Conservation (phyloP, 106 monocot species). For the Apostasia ramifera region DNA sequence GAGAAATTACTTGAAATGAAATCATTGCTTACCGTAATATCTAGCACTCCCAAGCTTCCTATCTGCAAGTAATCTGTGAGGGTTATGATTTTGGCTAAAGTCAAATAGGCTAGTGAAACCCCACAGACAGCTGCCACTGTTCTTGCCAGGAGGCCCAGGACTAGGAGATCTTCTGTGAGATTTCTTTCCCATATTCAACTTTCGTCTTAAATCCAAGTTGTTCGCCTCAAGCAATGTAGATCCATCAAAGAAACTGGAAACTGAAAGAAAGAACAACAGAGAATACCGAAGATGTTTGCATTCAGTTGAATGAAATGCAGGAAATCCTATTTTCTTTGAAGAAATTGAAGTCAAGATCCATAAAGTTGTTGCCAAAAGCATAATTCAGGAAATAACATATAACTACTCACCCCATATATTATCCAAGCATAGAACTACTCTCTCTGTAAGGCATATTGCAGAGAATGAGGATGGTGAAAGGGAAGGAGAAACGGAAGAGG, state of each 20-base stretch:
- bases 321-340: background rate
- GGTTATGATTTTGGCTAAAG: constrained; percentile 30
- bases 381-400: too few relatives aligned
- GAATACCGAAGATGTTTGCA: too few relatives aligned
- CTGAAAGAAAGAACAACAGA: constrained; percentile 8
- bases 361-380: too few relatives aligned
- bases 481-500: too few relatives aligned
- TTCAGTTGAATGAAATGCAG: background rate
- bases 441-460: too few relatives aligned
- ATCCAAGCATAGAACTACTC: too few relatives aligned
- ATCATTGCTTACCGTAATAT: constrained; percentile 8
- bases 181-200: constrained; percentile 36
- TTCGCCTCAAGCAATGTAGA: background rate
- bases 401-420: too few relatives aligned
- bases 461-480: too few relatives aligned
- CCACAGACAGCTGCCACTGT: constrained; percentile 53
- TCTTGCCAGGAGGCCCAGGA: constrained; percentile 21
- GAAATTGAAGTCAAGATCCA: background rate
- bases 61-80: constrained; percentile 48
- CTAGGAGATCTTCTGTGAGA: constrained; percentile 7
- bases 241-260: constrained; percentile 13
- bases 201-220: background rate
- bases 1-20: background rate
- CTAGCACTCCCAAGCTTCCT: constrained; percentile 31
- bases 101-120: constrained; percentile 57